phyloP scores from a whole-genome alignment of 1,284 basidiomycete species.

The Polyporus tsugae region DNA sequence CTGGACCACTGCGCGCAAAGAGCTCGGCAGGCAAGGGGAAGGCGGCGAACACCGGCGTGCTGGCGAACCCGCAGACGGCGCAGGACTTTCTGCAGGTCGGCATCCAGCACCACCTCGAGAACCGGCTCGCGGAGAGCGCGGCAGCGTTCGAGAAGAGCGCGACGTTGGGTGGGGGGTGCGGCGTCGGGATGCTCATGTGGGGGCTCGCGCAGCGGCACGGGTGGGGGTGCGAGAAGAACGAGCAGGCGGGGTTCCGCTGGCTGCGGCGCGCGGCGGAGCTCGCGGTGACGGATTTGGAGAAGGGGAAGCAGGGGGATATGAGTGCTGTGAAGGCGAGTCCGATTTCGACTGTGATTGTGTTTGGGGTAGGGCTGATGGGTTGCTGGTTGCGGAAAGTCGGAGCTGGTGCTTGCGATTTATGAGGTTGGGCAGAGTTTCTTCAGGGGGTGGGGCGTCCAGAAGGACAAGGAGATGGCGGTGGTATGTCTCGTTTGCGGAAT shows the following conservation, averaged over 20 bases:
- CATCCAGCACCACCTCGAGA: constrained; percentile 84
- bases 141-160: constrained; percentile 85
- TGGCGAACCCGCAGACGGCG: constrained; percentile 46
- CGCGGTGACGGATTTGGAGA: constrained; percentile 83
- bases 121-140: constrained; percentile 78
- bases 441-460: constrained; percentile 88
- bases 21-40: background rate
- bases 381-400: constrained; percentile 53
- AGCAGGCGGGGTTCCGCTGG: constrained; percentile 84
- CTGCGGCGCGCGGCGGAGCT: constrained; percentile 82
- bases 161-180: constrained; percentile 80
- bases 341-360: background rate
- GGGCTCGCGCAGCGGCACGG: constrained; percentile 89
- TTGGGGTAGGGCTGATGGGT: constrained; percentile 2
- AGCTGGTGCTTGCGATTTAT: constrained; percentile 89
- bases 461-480: constrained; percentile 89
- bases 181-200: constrained; percentile 93
- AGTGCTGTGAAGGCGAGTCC: constrained; percentile 54
- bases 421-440: constrained; percentile 94
- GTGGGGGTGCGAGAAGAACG: constrained; percentile 86
- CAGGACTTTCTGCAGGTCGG: constrained; percentile 79
- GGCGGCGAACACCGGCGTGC: constrained; percentile 2
- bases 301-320: constrained; percentile 51
- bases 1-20: constrained; percentile 1
- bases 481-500: constrained; percentile 51